Conservation (phyloP, 257 asterid genomes). For the Nicotiana noctiflora region DNA sequence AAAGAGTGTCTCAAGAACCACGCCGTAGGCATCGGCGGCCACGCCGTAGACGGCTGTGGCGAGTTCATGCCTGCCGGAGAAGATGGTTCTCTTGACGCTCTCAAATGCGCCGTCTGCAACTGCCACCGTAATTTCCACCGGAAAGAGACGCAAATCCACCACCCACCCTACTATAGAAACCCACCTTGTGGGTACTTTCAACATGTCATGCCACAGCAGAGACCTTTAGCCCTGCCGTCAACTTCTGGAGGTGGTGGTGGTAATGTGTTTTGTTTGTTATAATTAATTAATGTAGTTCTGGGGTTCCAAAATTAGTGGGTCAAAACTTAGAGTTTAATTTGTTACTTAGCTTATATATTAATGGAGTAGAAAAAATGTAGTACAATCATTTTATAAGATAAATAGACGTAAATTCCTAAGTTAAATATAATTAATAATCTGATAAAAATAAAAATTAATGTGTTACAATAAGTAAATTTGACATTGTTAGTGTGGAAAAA, state of each 20-base stretch:
- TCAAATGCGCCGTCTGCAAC: conserved; percentile 67
- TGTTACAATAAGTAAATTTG: too few relatives aligned
- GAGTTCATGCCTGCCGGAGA: conserved; percentile 73
- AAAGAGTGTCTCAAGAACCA: conserved; percentile 63
- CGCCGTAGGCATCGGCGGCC: conserved; percentile 61
- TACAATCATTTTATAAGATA: not conserved
- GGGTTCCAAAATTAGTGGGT: too few relatives aligned
- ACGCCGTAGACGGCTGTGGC: conserved; percentile 79
- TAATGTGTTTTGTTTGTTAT: too few relatives aligned
- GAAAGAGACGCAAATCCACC: conserved; percentile 38
- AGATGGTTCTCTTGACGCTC: conserved; percentile 51
- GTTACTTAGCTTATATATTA: too few relatives aligned
- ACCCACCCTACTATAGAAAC: conserved; percentile 38
- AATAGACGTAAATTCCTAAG: not conserved
- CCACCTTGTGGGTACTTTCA: conserved; percentile 55
- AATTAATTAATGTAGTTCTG: too few relatives aligned
- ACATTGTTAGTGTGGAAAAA: too few relatives aligned
- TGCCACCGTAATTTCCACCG: conserved; percentile 92
- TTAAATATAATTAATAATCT: too few relatives aligned
- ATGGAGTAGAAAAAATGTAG: too few relatives aligned
- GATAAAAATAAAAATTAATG: too few relatives aligned
- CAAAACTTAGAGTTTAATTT: too few relatives aligned
- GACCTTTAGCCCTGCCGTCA: conserved; percentile 53
- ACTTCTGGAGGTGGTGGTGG: conserved; percentile 45
- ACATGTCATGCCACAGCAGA: conserved; percentile 11